Evolutionary conservation across 495 filamentous ascomycete species (phyloP).

Genomic region (Copromyces sp.): DNA sequence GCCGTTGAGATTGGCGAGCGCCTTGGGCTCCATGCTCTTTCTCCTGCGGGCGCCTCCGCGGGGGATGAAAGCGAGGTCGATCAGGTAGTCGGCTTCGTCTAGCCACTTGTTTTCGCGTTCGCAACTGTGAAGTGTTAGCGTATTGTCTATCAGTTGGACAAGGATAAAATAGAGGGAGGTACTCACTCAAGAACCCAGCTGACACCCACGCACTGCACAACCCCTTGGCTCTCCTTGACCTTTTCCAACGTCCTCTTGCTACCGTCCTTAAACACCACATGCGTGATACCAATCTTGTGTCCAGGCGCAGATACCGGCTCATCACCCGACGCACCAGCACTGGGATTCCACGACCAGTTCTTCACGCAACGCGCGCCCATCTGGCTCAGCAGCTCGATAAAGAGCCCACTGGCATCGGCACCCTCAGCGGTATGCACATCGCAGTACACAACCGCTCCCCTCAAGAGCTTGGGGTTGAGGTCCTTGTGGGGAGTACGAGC

Average conservation of each 20-base stretch:
- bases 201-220: slow-evolving; percentile 76
- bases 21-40: slow-evolving; percentile 86
- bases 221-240: slow-evolving; percentile 60
- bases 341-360: slow-evolving; percentile 76
- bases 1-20: slow-evolving; percentile 63
- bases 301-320: not conserved
- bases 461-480: slow-evolving; percentile 42
- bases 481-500: slow-evolving; percentile 43
- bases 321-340: not conserved
- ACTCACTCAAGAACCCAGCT: slow-evolving; percentile 83
- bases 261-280: slow-evolving; percentile 93
- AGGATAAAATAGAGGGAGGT: not conserved
- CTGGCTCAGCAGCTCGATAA: slow-evolving; percentile 67
- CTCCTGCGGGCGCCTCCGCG: slow-evolving; percentile 68
- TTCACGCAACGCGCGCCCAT: slow-evolving; percentile 83
- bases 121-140: slow-evolving; percentile 42
- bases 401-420: slow-evolving; percentile 74
- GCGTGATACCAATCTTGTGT: slow-evolving; percentile 71
- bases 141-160: not conserved
- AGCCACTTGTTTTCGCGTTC: slow-evolving; percentile 71
- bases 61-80: slow-evolving; percentile 62
- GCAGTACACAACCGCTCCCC: slow-evolving; percentile 75
- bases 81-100: slow-evolving; percentile 56
- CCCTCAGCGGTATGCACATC: slow-evolving; percentile 90
- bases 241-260: slow-evolving; percentile 80